Evolutionary conservation across 495 filamentous ascomycete species (phyloP).

Genomic region (Daldinia decipiens): DNA sequence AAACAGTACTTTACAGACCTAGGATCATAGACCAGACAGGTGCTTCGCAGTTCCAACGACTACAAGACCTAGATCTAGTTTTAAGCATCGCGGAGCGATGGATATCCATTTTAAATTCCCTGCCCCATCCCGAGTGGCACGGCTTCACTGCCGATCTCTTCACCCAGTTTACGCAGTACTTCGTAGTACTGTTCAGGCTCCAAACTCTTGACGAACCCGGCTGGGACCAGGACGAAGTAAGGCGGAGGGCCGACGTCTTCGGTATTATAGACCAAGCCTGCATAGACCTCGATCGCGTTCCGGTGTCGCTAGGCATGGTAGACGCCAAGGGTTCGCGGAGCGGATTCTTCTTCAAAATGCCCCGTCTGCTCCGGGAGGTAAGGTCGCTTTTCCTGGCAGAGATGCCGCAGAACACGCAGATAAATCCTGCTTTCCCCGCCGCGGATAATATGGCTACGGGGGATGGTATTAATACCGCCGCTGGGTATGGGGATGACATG

Average conservation of each 20-base stretch:
- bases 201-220: constrained; percentile 49
- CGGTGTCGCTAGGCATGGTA: constrained; percentile 19
- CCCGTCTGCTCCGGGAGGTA: constrained; percentile 19
- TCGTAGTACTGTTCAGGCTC: constrained; percentile 57
- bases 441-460: background rate
- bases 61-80: constrained; percentile 36
- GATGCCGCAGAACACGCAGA: constrained; percentile 14
- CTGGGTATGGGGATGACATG: constrained; percentile 15
- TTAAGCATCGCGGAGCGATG: constrained; percentile 55
- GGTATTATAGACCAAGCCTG: constrained; percentile 31
- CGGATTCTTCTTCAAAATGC: constrained; percentile 38
- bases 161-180: constrained; percentile 55
- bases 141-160: constrained; percentile 53
- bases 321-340: constrained; percentile 30
- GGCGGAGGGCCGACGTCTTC: constrained; percentile 36
- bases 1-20: constrained; percentile 15
- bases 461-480: background rate
- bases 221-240: constrained; percentile 43
- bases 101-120: constrained; percentile 50
- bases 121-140: constrained; percentile 48
- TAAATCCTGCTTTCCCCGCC: background rate
- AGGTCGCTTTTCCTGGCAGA: constrained; percentile 37
- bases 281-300: constrained; percentile 21
- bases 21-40: constrained; percentile 26
- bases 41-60: constrained; percentile 29